Evolutionary conservation across 352 stramenopile genomes (phyloP), one percentile per base, ranked within the genome.

Genomic region (Phytophthora crassamura): DNA sequence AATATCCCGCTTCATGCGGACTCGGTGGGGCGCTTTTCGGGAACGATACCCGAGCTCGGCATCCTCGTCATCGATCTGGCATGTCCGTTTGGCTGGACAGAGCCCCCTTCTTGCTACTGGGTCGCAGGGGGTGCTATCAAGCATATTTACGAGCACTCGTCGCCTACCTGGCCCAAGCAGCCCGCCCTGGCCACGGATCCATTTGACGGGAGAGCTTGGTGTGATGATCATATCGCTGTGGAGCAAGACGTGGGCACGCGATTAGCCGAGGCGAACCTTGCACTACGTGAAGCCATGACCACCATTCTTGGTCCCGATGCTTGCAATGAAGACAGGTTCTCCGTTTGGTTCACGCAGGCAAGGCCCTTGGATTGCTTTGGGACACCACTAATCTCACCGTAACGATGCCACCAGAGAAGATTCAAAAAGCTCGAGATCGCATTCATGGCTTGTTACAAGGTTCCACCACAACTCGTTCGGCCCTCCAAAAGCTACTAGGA

Each of bases 281-380:
- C 60, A 7, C 20, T 63, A 1, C 35, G 60, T 14, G 32, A 16
- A 1, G 35, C 56, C 0, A 71, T 59, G 56, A 11, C 59, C 6
- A 34, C 49, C 15, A 18, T 67, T 4, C 20, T 72, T 1, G 55
- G 63, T 0, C 28, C 50, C 9, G 41, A 59, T 15, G 56, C 63
- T 5, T 72, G 50, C 32, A 72, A 63, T 25, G 55, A 63, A n/a
- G 52, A 67, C 12, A 63, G 55, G 15, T 72, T 67, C n/a, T 32
- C 55, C 3, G 10, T 15, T 1, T 72, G 50, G 63, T 66, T 72
- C 28, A 30, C 20, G 0, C 14, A 11, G 14, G 50, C 50, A 6
- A 20, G 51, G 50, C 48, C 5, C 34, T 64, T 2, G 53, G 56
- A 4, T 50, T 67, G 1, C 36, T 49, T 20, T 67, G 49, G 49